Evolutionary conservation across 768 basidiomycete genomes (phyloP).

Genomic region (Porpolomopsis calyptriformis): DNA sequence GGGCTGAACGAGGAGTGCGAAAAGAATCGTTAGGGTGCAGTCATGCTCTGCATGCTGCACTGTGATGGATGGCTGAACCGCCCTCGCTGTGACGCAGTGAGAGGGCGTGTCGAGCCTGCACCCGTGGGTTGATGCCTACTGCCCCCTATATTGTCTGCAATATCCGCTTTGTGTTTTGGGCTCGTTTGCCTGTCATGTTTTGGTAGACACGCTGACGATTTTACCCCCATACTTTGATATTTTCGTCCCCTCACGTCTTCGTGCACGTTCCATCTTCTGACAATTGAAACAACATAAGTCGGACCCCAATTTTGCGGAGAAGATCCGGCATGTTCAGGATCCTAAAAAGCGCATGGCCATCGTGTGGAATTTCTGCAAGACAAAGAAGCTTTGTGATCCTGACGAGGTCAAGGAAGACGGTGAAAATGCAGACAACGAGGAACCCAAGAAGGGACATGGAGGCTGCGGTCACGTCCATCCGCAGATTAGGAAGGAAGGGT

Average conservation of each 20-base stretch:
- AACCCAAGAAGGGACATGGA: constrained; percentile 86
- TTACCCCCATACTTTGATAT: constrained; percentile 42
- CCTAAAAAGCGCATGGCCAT: constrained; percentile 79
- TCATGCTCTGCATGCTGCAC: constrained; percentile 24
- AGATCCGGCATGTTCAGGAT: constrained; percentile 78
- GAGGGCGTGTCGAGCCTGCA: constrained; percentile 43
- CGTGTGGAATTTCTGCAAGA: constrained; percentile 81
- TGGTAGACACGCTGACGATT: constrained; percentile 55
- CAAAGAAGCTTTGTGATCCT: constrained; percentile 79
- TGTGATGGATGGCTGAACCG: constrained; percentile 40
- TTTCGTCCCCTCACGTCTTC: constrained; percentile 16
- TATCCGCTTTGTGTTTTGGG: constrained; percentile 14
- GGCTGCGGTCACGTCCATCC: constrained; percentile 95
- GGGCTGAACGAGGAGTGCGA: constrained; percentile 95
- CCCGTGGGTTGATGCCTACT: constrained; percentile 35
- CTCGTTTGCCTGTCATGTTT: constrained; percentile 15
- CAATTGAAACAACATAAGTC: constrained; percentile 41
- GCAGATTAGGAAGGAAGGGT: constrained; percentile 80
- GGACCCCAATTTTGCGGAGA: constrained; percentile 76
- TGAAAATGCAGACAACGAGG: constrained; percentile 55
- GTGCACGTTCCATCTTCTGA: constrained; percentile 14
- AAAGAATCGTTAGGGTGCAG: constrained; percentile 28
- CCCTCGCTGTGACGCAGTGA: constrained; percentile 64
- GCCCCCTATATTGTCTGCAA: constrained; percentile 40
- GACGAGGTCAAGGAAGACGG: constrained; percentile 84